Evolutionary conservation across 73 alveolate genomes (phyloP), one percentile per base, ranked within the genome.

Genomic region (Blepharisma stoltei): DNA sequence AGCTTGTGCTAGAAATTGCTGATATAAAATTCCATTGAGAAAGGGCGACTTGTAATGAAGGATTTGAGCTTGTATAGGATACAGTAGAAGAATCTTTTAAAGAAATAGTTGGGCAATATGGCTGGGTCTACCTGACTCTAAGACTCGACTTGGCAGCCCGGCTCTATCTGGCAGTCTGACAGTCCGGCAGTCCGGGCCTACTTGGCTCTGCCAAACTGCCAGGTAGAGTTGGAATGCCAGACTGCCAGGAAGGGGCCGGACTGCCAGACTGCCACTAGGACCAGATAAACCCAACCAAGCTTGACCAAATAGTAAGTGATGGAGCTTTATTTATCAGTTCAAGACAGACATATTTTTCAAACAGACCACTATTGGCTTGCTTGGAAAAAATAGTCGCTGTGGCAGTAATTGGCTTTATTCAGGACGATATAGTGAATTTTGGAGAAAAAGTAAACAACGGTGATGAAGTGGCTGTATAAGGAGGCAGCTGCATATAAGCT

Each of bases 401-500:
- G 0, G 73, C 2, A 25, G 73, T 5, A 1, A 14, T 38, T 20
- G 46, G 38, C 18, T 25, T 60, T n/a, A 60, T 60, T 38, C 73
- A 60, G 11, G 49, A 0, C 2, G 14, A 60, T 14, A 60, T 60
- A 14, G 73, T 60, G 23, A 14, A 18, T 60, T 20, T 25, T 9
- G 73, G 73, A 18, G 73, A n/a, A 25, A 60, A 60, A 14, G 11
- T 25, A 60, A 60, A 25, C 14, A 25, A 25, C 2, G 48, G 14
- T 25, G 73, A n/a, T 18, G 48, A 18, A 38, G n/a, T 25, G 48
- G 4, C 23, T 14, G 37, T 14, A 25, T 60, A 14, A 8, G 73
- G 73, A 60, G 73, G 73, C 11, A 60, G 73, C 11, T 38, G 14
- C 73, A 60, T 60, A 25, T 18, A 60, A 60, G 73, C 14, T 14